Conservation (phyloP, 129 eudicot species). For the Flaveria sonorensis region DNA sequence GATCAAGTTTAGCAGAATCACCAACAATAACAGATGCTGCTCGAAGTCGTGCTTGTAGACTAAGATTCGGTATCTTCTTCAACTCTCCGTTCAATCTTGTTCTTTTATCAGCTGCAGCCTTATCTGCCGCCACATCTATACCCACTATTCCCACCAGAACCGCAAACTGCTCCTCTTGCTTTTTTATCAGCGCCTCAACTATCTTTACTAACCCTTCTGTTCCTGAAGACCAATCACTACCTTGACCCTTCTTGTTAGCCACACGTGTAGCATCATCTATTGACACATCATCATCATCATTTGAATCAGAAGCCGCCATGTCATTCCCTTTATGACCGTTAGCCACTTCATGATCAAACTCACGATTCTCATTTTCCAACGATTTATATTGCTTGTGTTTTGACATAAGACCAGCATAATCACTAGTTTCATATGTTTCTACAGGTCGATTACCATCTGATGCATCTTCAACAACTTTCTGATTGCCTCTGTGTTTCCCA, state of each 20-base stretch:
- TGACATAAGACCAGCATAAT: constrained; percentile 27
- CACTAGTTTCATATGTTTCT: constrained; percentile 27
- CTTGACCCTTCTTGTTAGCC: constrained; percentile 22
- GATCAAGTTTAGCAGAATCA: constrained; percentile 51
- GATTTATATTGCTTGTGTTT: constrained; percentile 12
- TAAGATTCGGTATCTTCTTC: constrained; percentile 39
- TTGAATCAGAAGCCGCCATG: constrained; percentile 24
- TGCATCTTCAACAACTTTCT: constrained; percentile 27
- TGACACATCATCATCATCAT: constrained; percentile 20
- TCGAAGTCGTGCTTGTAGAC: constrained; percentile 45
- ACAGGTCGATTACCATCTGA: constrained; percentile 26
- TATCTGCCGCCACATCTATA: constrained; percentile 32
- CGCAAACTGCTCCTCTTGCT: constrained; percentile 44
- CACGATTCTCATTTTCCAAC: constrained; percentile 10
- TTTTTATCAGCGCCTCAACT: constrained; percentile 36
- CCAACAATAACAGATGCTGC: constrained; percentile 43
- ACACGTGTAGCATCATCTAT: constrained; percentile 23
- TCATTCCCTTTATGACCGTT: constrained; percentile 27
- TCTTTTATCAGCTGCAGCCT: constrained; percentile 35
- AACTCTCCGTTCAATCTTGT: constrained; percentile 38
- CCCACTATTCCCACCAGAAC: constrained; percentile 35
- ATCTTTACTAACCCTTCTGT: constrained; percentile 35
- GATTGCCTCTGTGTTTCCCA: constrained; percentile 38
- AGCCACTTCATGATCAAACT: constrained; percentile 27
- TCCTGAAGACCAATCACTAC: constrained; percentile 29